These are phyloP conservation scores for Collybia sordida DNA, from an alignment of 768 basidiomycete species.

Conservation along the genomic window DNA sequence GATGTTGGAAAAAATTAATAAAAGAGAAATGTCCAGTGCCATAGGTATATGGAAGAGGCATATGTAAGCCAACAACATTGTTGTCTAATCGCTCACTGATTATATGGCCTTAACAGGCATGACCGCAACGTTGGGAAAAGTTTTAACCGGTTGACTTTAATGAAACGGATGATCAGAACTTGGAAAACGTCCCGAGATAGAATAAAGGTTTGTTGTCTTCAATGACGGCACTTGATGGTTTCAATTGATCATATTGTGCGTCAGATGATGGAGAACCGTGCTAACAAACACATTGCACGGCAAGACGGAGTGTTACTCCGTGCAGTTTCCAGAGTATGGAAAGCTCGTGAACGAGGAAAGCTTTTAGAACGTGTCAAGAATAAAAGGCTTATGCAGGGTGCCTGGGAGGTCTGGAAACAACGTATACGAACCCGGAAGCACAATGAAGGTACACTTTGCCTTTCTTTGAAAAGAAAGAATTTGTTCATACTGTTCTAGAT, in stretches of 20 bases:
- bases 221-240: not conserved
- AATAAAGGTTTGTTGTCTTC: constrained; percentile 42
- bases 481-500: constrained; percentile 28
- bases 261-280: constrained; percentile 57
- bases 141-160: constrained; percentile 37
- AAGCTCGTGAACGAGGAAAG: constrained; percentile 61
- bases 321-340: constrained; percentile 65
- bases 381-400: constrained; percentile 41
- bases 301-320: constrained; percentile 59
- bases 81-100: not conserved
- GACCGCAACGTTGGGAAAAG: constrained; percentile 41
- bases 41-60: constrained; percentile 50
- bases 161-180: constrained; percentile 44
- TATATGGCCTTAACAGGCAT: constrained; percentile 34
- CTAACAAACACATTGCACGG: constrained; percentile 52
- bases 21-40: constrained; percentile 46
- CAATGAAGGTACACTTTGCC: constrained; percentile 43
- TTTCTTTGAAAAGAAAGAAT: not conserved
- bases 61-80: constrained; percentile 16
- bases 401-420: constrained; percentile 51
- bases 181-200: constrained; percentile 58
- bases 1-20: constrained; percentile 41
- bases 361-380: constrained; percentile 54
- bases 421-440: constrained; percentile 36
- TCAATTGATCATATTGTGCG: not conserved